Conservation (phyloP, 2,329 filamentous ascomycete genomes). For the Hymenoscyphus albidus region DNA sequence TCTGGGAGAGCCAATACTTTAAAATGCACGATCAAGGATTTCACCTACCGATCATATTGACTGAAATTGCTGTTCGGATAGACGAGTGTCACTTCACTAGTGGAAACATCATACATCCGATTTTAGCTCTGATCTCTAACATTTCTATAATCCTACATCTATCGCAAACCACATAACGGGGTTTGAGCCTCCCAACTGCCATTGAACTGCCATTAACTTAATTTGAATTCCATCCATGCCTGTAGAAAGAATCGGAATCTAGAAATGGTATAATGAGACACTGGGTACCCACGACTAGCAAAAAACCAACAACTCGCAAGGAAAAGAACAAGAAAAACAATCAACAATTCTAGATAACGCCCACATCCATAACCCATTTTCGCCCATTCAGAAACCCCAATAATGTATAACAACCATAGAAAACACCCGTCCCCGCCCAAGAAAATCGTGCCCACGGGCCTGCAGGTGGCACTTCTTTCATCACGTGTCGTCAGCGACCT, state of each 20-base stretch:
- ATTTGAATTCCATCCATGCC: constrained; percentile 1
- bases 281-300: not conserved
- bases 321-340: no score
- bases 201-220: not conserved
- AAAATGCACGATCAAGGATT: no score
- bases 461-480: not conserved
- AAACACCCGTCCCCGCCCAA: not conserved
- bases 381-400: not conserved
- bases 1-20: no score
- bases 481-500: not conserved
- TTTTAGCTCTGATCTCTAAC: no score
- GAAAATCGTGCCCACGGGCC: not conserved
- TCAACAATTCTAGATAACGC: not conserved
- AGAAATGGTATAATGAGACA: not conserved
- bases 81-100: no score
- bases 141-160: no score
- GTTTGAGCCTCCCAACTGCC: not conserved
- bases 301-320: not conserved
- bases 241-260: not conserved
- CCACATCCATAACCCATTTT: not conserved
- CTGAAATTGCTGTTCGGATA: no score
- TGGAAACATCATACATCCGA: no score
- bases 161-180: no score
- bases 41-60: no score
- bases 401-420: not conserved